These are phyloP conservation scores for Monosporascus cannonballus DNA, from an alignment of 2,329 filamentous ascomycete species.

Conservation along the genomic window DNA sequence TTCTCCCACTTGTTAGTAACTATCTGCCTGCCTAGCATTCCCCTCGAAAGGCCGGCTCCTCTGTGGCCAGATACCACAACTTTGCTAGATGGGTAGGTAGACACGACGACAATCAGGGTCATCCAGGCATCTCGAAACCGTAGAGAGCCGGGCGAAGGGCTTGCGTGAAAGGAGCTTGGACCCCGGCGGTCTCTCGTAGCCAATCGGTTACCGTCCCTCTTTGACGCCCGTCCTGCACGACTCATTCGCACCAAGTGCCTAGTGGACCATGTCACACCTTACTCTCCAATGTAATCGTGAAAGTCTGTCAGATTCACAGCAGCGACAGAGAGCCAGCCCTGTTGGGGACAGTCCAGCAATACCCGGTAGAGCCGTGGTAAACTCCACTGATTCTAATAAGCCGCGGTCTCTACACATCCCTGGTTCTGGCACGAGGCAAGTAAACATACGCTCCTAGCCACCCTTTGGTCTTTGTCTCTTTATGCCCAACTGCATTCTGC, in stretches of 20 bases:
- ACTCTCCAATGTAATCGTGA: conserved; percentile 37
- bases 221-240: conserved; percentile 12
- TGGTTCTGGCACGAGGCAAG: conserved; percentile 12
- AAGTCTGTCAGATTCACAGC: conserved; percentile 29
- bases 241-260: conserved; percentile 21
- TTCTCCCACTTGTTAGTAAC: not conserved
- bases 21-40: not conserved
- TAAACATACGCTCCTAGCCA: not conserved
- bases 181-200: conserved; percentile 9
- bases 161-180: conserved; percentile 5
- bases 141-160: conserved; percentile 17
- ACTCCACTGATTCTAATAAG: conserved; percentile 19
- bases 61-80: not conserved
- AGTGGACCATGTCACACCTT: conserved; percentile 49
- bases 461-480: not conserved
- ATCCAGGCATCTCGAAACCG: conserved; percentile 35
- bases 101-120: conserved; percentile 45
- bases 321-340: conserved; percentile 11
- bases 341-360: conserved; percentile 42
- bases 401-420: conserved; percentile 18
- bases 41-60: not conserved
- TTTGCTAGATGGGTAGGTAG: conserved; percentile 17
- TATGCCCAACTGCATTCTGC: not conserved
- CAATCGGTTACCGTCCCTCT: conserved; percentile 24
- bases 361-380: conserved; percentile 29